Evolutionary conservation across 2,329 filamentous ascomycete genomes (phyloP).

Genomic region (Pezicula radicicola): DNA sequence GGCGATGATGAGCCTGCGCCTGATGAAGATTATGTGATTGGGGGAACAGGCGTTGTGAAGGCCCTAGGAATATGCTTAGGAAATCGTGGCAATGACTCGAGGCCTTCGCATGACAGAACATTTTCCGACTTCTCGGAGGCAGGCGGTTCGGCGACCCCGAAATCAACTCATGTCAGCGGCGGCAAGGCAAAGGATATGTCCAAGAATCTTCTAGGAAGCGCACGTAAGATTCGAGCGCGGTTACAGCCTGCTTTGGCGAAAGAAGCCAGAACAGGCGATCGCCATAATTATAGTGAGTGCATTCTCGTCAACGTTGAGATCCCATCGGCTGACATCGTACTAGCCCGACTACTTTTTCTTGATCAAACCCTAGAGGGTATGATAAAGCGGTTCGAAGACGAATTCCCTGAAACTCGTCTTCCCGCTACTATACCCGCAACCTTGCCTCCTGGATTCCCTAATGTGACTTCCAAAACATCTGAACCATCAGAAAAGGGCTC

Average conservation of each 20-base stretch:
- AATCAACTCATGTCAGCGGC: slow-evolving; percentile 34
- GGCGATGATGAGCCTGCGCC: slow-evolving; percentile 69
- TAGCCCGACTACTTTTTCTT: slow-evolving; percentile 78
- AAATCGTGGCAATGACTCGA: slow-evolving; percentile 68
- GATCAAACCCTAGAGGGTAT: slow-evolving; percentile 86
- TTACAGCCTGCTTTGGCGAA: slow-evolving; percentile 80
- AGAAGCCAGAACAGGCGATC: slow-evolving; percentile 68
- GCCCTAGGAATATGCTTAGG: slow-evolving; percentile 87
- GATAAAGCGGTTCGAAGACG: slow-evolving; percentile 93
- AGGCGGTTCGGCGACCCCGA: slow-evolving; percentile 42
- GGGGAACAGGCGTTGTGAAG: slow-evolving; percentile 92
- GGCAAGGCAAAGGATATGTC: slow-evolving; percentile 88
- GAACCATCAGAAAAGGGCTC: not conserved
- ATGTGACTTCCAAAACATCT: not conserved
- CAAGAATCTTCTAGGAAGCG: slow-evolving; percentile 81
- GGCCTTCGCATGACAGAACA: slow-evolving; percentile 27
- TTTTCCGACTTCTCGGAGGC: slow-evolving; percentile 17
- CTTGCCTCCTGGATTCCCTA: slow-evolving; percentile 15
- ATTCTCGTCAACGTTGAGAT: not conserved
- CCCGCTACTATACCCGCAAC: slow-evolving; percentile 13
- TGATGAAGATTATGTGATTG: slow-evolving; percentile 93
- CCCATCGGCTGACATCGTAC: slow-evolving; percentile 6
- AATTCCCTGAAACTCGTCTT: slow-evolving; percentile 82
- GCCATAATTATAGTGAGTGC: slow-evolving; percentile 72
- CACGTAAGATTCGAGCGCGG: slow-evolving; percentile 80